These are phyloP conservation scores for Kurtzmaniella quercitrusa DNA, from an alignment of 1,139 yeast species.

Conservation along the genomic window DNA sequence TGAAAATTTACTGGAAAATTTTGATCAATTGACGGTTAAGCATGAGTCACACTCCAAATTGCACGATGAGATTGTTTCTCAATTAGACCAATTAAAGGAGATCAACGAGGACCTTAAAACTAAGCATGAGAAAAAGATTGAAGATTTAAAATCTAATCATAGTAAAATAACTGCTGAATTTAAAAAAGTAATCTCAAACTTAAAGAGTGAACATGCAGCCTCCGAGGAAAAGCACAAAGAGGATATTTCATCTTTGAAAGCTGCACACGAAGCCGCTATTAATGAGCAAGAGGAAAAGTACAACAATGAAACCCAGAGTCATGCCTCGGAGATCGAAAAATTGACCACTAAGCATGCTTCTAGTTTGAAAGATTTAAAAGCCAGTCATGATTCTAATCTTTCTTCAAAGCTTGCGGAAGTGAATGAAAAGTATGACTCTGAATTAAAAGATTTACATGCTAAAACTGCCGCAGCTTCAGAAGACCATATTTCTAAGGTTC, in stretches of 20 bases:
- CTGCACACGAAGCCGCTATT: slow-evolving; percentile 5
- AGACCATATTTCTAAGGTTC: slow-evolving; percentile 6
- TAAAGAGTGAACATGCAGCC: neutral
- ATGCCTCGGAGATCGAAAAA: neutral
- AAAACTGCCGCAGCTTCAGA: slow-evolving; percentile 10
- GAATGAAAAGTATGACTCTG: neutral
- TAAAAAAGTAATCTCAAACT: neutral
- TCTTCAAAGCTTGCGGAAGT: neutral
- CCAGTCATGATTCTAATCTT: neutral
- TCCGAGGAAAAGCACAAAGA: neutral
- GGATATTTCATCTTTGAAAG: neutral
- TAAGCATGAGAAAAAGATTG: slow-evolving; percentile 10
- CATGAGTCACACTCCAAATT: neutral
- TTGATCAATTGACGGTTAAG: neutral
- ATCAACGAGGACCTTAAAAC: slow-evolving; percentile 2
- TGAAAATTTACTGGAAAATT: neutral
- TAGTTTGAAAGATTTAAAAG: slow-evolving; percentile 1
- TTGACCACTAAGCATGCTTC: neutral
- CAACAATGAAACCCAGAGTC: neutral
- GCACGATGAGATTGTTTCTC: neutral
- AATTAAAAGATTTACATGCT: neutral
- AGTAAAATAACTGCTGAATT: neutral
- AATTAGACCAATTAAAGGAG: neutral
- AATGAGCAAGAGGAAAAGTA: slow-evolving; percentile 8
- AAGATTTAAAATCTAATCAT: neutral